phyloP scores from a whole-genome alignment of 371 early-diverging fungal species.

The Lichtheimia corymbifera region DNA sequence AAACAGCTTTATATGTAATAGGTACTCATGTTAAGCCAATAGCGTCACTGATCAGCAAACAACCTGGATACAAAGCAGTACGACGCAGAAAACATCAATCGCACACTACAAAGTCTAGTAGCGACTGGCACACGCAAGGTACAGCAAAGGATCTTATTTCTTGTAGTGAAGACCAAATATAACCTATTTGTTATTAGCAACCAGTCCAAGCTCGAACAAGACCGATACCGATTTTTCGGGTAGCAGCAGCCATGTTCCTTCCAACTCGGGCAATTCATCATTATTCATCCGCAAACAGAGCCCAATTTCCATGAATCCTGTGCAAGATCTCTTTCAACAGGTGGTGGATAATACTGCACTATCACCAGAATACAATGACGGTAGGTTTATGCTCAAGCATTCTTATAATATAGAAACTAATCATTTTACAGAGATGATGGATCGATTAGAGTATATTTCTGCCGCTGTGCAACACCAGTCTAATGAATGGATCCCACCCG shows the following conservation, averaged over 20 bases:
- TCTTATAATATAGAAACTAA: too few relatives aligned
- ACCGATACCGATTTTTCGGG: too few relatives aligned
- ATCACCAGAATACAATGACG: conserved; percentile 48
- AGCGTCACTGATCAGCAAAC: conserved; percentile 41
- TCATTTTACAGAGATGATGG: conserved; percentile 44
- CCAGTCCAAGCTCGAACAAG: too few relatives aligned
- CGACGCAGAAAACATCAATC: conserved; percentile 23
- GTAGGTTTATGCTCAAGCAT: conserved; percentile 22
- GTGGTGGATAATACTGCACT: conserved; percentile 39
- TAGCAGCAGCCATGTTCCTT: not conserved
- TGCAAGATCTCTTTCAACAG: conserved; percentile 47
- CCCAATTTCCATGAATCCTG: conserved; percentile 17
- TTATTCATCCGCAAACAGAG: too few relatives aligned
- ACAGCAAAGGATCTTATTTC: too few relatives aligned
- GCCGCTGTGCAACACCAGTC: conserved; percentile 22
- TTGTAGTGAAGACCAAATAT: too few relatives aligned
- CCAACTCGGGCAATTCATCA: too few relatives aligned
- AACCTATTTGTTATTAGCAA: too few relatives aligned
- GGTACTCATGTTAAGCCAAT: not conserved
- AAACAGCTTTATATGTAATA: not conserved
- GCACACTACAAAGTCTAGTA: not conserved
- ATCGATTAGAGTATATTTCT: conserved; percentile 42
- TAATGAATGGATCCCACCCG: conserved; percentile 34
- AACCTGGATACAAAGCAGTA: conserved; percentile 37
- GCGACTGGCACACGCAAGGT: too few relatives aligned